Evolutionary conservation across 2,329 filamentous ascomycete species (phyloP), one percentile per base, ranked within the genome.

Genomic region (Didymosphaeria variabile): DNA sequence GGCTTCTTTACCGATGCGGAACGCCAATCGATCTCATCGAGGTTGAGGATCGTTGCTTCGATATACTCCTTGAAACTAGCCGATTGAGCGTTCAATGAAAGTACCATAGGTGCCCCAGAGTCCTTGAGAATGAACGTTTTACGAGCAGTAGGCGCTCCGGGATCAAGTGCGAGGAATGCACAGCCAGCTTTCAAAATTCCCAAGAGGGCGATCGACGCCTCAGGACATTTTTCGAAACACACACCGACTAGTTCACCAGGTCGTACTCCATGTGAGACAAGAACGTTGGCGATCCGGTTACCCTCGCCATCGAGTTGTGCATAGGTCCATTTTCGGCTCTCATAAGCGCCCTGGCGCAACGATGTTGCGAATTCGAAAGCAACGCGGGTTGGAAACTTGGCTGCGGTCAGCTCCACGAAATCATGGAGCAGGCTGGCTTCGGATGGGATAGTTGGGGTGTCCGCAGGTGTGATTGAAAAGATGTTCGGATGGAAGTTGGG

Each of bases 151-250:
- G 93, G 93, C 0, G 93, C 90, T 0, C 84, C 85, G 0, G 91
- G 89, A 71, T 97, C 93, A 10, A 97, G 83, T 0, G 93, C 92
- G 17, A 97, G 84, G 75, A 94, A 96, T 0, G 90, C 87, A 72
- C 90, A 94, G 0, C 93, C 93, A 6, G 90, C 87, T 74, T 97
- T 97, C 34, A 96, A 79, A 57, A 95, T 89, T 0, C 92, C 93
- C 1, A 96, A 80, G 42, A 96, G 93, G 0, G 90, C 86, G 69
- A 95, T 92, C 40, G 92, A 94, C 0, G 92, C 93, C 72, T 94
- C 90, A 0, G 93, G 89, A 62, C 90, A 94, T 73, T 97, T 97
- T 58, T 93, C 88, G 70, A 96, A 96, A 72, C 91, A 93, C 9
- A 94, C 84, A 0, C 88, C 92, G 23, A 97, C 82, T 5, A 94